phyloP scores from a whole-genome alignment of 345 rosid species.

The Physaria fendleri region DNA sequence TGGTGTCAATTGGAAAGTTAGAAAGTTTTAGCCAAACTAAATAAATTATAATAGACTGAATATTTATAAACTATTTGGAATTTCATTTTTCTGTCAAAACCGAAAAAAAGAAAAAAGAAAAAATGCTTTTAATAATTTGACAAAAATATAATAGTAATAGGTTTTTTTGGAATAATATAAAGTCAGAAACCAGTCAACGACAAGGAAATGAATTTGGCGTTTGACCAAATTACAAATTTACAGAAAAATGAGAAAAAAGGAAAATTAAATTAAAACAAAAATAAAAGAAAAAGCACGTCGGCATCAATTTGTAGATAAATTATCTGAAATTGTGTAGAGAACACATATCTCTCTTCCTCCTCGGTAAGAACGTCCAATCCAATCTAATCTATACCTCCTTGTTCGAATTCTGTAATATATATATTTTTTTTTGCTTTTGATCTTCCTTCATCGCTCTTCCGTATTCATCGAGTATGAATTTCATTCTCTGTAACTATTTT shows the following conservation, averaged over 20 bases:
- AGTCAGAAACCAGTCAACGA: slow-evolving; percentile 6
- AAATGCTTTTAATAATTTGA: neutral
- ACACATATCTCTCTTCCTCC: neutral
- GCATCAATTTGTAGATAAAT: slow-evolving; percentile 2
- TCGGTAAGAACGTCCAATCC: slow-evolving; percentile 24
- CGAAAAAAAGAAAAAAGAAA: no score
- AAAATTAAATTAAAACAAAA: neutral
- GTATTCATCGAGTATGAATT: neutral
- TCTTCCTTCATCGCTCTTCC: no score
- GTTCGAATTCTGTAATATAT: neutral
- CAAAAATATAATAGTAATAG: no score
- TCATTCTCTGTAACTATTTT: slow-evolving; percentile 17
- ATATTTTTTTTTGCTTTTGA: neutral
- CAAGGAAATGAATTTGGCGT: neutral
- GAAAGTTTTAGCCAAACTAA: neutral
- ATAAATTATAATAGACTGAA: neutral
- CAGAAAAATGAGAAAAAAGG: neutral
- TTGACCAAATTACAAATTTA: slow-evolving; percentile 11
- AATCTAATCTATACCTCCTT: slow-evolving; percentile 1
- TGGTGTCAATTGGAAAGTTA: neutral
- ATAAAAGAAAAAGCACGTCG: neutral
- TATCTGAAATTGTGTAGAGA: slow-evolving; percentile 15
- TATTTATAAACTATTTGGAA: neutral
- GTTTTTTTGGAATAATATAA: no score
- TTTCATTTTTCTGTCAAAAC: neutral